phyloP scores from a whole-genome alignment of 768 basidiomycete species.

The Mycena belliarum region DNA sequence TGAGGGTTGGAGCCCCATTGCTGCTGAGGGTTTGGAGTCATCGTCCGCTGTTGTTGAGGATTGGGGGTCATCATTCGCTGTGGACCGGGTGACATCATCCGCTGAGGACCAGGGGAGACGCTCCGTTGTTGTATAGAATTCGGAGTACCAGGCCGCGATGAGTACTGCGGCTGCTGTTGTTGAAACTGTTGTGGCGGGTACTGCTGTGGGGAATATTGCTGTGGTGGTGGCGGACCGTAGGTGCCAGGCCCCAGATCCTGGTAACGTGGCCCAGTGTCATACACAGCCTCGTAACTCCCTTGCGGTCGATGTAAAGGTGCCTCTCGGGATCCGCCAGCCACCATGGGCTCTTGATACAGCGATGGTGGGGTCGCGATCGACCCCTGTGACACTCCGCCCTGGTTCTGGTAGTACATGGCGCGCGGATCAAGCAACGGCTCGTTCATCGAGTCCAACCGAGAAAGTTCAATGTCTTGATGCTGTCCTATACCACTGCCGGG shows the following conservation, averaged over 20 bases:
- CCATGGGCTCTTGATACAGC: slow-evolving; percentile 37
- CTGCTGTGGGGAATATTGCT: not conserved
- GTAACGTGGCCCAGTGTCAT: slow-evolving; percentile 7
- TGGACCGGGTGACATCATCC: slow-evolving; percentile 3
- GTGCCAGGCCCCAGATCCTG: slow-evolving; percentile 31
- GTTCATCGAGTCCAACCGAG: slow-evolving; percentile 56
- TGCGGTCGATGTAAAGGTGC: slow-evolving; percentile 66
- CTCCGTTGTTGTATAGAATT: slow-evolving; percentile 5
- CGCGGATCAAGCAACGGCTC: slow-evolving; percentile 57
- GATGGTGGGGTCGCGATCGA: slow-evolving; percentile 44
- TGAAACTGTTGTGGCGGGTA: slow-evolving; percentile 13
- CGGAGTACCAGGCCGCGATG: not conserved
- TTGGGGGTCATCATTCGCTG: slow-evolving; percentile 1
- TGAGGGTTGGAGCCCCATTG: slow-evolving; percentile 24
- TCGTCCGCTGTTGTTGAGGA: not conserved
- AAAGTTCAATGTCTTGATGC: slow-evolving; percentile 52
- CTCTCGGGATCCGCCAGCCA: slow-evolving; percentile 47
- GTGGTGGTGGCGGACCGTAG: slow-evolving; percentile 7
- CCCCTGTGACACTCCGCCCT: slow-evolving; percentile 30
- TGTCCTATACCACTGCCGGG: slow-evolving; percentile 31
- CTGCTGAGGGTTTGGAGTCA: slow-evolving; percentile 5
- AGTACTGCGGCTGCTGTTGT: slow-evolving; percentile 20
- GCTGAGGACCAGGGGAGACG: not conserved
- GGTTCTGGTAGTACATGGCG: slow-evolving; percentile 32
- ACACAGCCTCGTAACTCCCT: slow-evolving; percentile 31